Base-by-base conservation (phyloP, 352 stramenopile genomes). In the Phytophthora palmivora region DNA sequence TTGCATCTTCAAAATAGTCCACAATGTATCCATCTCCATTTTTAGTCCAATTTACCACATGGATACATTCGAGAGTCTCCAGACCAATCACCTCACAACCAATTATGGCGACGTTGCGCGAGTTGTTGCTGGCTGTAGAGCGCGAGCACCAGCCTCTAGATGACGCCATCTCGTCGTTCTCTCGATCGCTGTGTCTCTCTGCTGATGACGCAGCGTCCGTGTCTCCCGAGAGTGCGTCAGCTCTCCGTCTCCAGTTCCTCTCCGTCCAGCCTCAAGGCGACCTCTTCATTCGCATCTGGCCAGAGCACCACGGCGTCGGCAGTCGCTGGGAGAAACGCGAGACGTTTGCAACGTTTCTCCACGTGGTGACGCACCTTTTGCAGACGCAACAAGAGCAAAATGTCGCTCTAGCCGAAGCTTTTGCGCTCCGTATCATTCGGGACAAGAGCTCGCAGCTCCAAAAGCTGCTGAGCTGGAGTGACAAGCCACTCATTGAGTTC, bases 401-500 rank as follows among this genome's bases (percentile, higher is more conserved):
- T 28, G 64, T 64, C 1, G 11, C 32, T 2, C 79, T 69, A 11
- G 83, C 83, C 16, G 81, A 96, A 60, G 66, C 67, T 0, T 65
- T 93, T n/a, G 84, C 84, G 34, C 66, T 92, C 34, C 71, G 76
- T 32, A 54, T 94, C 3, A 61, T 94, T 28, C 85, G 83, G 26
- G 87, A 92, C 34, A 93, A 91, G 70, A 73, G 64, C 42, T 57
- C 70, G 47, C 63, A 62, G 32, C 64, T 94, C 3, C 79, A 92
- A 57, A 96, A 91, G 59, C 52, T 88, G 46, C 57, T 96, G 33
- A 82, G 80, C 38, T 96, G 87, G 87, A 94, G 81, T 51, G 87
- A 96, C 75, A 94, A 94, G 69, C 87, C 87, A 12, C 47, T 83
- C 14, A 86, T 96, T 49, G 84, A 89, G 53, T 90, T 82, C 61